Conservation (phyloP, 2,329 filamentous ascomycete genomes). For the Blastomyces parvus region DNA sequence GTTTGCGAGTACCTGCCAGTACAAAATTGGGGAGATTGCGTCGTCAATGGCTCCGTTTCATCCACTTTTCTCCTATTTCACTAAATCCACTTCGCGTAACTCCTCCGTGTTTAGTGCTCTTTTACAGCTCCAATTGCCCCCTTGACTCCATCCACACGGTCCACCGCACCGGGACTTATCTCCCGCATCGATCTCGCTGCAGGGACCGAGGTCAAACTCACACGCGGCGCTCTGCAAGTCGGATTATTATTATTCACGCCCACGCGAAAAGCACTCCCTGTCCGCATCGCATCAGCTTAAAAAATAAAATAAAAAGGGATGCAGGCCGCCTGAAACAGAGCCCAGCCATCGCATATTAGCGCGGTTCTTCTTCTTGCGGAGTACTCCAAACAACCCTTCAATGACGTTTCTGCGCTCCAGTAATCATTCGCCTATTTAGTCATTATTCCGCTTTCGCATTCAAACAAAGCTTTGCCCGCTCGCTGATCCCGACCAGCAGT, state of each 20-base stretch:
- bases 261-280: neutral
- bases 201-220: no score
- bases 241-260: no score
- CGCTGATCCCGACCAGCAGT: neutral
- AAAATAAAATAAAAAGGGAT: neutral
- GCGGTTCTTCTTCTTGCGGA: neutral
- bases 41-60: neutral
- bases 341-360: neutral
- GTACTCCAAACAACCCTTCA: neutral
- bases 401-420: neutral
- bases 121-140: neutral
- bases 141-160: neutral
- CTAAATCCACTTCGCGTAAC: neutral
- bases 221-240: no score
- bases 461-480: neutral
- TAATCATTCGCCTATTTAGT: no score
- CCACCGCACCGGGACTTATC: no score
- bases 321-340: neutral
- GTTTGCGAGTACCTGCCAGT: neutral
- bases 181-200: no score
- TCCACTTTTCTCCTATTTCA: neutral
- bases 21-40: neutral
- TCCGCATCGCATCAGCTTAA: neutral
- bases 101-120: constrained; percentile 2
- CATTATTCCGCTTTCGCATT: neutral